Evolutionary conservation across 2,329 filamentous ascomycete species (phyloP).

Genomic region (Apiospora marii): DNA sequence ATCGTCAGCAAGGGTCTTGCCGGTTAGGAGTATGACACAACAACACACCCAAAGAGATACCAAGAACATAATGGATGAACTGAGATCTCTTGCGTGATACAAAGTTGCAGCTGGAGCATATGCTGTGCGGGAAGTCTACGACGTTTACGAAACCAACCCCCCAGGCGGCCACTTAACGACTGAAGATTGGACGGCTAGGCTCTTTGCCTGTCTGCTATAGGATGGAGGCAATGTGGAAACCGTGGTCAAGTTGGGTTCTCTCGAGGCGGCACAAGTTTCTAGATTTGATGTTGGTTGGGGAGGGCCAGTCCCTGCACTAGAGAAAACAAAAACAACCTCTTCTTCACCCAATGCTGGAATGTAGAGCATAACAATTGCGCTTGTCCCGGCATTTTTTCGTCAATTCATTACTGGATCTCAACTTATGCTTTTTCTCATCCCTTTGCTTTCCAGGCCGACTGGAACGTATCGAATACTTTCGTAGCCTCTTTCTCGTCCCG

Average conservation of each 20-base stretch:
- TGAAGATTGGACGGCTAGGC: conserved; percentile 21
- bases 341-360: conserved; percentile 33
- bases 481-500: conserved; percentile 73
- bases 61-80: conserved; percentile 19
- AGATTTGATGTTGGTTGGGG: conserved; percentile 44
- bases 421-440: conserved; percentile 37
- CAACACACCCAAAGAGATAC: conserved; percentile 11
- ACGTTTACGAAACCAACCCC: conserved; percentile 28
- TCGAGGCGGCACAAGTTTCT: conserved; percentile 36
- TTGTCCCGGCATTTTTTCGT: conserved; percentile 19
- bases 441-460: conserved; percentile 70
- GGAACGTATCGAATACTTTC: conserved; percentile 73
- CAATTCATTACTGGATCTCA: conserved; percentile 22
- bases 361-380: conserved; percentile 35
- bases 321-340: conserved; percentile 36
- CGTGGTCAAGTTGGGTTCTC: conserved; percentile 18
- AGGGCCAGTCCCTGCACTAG: conserved; percentile 38
- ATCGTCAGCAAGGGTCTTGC: conserved; percentile 70
- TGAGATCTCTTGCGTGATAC: conserved; percentile 19
- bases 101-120: conserved; percentile 18
- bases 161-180: neutral
- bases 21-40: conserved; percentile 21
- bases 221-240: conserved; percentile 9
- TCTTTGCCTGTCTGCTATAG: conserved; percentile 13
- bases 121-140: conserved; percentile 25